A percentile compares a stretch with the other conserved stretches of the same genome.
phyloP scores from a whole-genome alignment of 257 asterid genomes.

The Solanum tarapatanum region DNA sequence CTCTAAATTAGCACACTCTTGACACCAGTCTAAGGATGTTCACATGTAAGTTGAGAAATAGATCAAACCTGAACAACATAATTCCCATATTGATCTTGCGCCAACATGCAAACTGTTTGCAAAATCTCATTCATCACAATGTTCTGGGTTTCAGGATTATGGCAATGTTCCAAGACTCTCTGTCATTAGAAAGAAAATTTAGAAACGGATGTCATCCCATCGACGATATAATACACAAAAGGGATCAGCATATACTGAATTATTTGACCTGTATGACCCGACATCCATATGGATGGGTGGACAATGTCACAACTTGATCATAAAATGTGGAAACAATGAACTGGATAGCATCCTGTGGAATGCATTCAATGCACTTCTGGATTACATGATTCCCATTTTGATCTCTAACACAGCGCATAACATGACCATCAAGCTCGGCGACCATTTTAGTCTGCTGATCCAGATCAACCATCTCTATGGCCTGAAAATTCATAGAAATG shows the following conservation, averaged over 20 bases:
- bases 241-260: background rate
- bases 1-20: background rate
- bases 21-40: background rate
- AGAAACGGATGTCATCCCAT: constrained; percentile 2
- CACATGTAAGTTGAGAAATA: background rate
- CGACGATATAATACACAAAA: background rate
- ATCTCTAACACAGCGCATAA: constrained; percentile 78
- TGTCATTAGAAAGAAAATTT: constrained; percentile 16
- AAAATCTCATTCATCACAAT: constrained; percentile 60
- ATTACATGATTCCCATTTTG: constrained; percentile 85
- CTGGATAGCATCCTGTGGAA: constrained; percentile 56
- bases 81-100: constrained; percentile 83
- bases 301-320: constrained; percentile 55
- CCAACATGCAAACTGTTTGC: constrained; percentile 54
- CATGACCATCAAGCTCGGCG: constrained; percentile 68
- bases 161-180: constrained; percentile 80
- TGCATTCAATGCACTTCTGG: constrained; percentile 78
- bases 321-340: constrained; percentile 52
- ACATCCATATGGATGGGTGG: constrained; percentile 86
- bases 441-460: constrained; percentile 70
- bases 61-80: constrained; percentile 72
- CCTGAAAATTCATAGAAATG: constrained; percentile 25
- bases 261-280: constrained; percentile 69
- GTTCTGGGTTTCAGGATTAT: constrained; percentile 43
- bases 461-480: constrained; percentile 60